These are phyloP conservation scores for Zanthoxylum bungeanum DNA, from an alignment of 345 rosid genomes.

Conservation along the genomic window DNA sequence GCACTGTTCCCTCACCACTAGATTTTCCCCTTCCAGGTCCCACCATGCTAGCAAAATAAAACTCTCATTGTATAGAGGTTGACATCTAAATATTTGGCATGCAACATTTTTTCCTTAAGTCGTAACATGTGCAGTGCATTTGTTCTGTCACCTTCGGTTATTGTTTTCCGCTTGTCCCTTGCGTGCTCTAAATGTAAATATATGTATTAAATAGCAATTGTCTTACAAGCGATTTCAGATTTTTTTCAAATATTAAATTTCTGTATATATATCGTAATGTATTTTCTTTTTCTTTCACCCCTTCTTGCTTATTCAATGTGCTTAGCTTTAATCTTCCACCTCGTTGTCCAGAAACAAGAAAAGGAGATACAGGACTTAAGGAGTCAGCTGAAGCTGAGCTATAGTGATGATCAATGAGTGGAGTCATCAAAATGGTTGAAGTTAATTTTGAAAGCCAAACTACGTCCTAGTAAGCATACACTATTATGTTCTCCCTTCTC, in stretches of 20 bases:
- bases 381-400: constrained; percentile 13
- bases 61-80: not conserved
- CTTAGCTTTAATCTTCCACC: not conserved
- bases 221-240: not conserved
- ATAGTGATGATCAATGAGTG: not conserved
- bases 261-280: not conserved
- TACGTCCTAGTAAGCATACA: not conserved
- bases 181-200: not conserved
- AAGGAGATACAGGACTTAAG: constrained; percentile 10
- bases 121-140: not conserved
- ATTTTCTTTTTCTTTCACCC: not conserved
- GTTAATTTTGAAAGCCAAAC: not conserved
- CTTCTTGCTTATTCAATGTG: not conserved
- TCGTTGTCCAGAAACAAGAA: constrained; percentile 17
- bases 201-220: not conserved
- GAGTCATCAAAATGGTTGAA: not conserved
- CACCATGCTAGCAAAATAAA: not conserved
- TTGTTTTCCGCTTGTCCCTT: not conserved
- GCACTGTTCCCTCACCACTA: not conserved
- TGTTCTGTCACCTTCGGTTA: not conserved
- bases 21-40: too few species aligned
- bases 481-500: not conserved
- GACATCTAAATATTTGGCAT: not conserved
- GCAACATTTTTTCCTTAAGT: not conserved
- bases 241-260: not conserved